These are phyloP conservation scores for Pythium coloratum DNA, from an alignment of 352 stramenopile genomes.

Conservation along the genomic window DNA sequence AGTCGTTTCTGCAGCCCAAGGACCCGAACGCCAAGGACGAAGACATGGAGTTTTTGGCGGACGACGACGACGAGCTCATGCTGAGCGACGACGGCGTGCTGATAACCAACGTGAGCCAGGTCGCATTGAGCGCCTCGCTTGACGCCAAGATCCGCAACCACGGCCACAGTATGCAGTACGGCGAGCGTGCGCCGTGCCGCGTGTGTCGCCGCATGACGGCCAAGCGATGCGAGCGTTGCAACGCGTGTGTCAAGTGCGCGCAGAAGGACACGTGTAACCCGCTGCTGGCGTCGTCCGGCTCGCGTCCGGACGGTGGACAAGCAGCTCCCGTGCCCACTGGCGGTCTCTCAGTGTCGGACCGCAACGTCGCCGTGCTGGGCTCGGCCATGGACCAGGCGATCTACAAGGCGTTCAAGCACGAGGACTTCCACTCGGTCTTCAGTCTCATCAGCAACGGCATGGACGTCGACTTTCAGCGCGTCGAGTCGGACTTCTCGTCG, in stretches of 20 bases:
- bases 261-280: constrained; percentile 65
- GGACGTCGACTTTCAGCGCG: constrained; percentile 85
- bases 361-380: constrained; percentile 75
- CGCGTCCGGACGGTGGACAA: too few species aligned
- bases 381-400: constrained; percentile 84
- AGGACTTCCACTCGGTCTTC: constrained; percentile 83
- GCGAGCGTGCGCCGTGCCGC: constrained; percentile 60
- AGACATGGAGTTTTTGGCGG: constrained; percentile 63
- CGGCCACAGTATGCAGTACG: constrained; percentile 76
- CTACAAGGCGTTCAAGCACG: constrained; percentile 71
- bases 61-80: constrained; percentile 68
- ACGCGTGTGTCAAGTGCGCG: constrained; percentile 69
- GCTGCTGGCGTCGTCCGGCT: constrained; percentile 2
- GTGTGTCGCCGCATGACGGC: constrained; percentile 73
- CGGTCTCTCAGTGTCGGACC: constrained; percentile 63
- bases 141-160: constrained; percentile 70
- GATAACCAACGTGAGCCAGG: constrained; percentile 79
- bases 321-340: constrained; percentile 1
- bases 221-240: constrained; percentile 70
- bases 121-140: constrained; percentile 62
- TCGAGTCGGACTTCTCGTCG: constrained; percentile 73
- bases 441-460: constrained; percentile 80
- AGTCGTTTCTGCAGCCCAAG: constrained; percentile 68
- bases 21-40: constrained; percentile 41
- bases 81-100: constrained; percentile 43